Base-by-base conservation (phyloP, 2,329 filamentous ascomycete genomes). In the Ophiostoma himal-ulmi region DNA sequence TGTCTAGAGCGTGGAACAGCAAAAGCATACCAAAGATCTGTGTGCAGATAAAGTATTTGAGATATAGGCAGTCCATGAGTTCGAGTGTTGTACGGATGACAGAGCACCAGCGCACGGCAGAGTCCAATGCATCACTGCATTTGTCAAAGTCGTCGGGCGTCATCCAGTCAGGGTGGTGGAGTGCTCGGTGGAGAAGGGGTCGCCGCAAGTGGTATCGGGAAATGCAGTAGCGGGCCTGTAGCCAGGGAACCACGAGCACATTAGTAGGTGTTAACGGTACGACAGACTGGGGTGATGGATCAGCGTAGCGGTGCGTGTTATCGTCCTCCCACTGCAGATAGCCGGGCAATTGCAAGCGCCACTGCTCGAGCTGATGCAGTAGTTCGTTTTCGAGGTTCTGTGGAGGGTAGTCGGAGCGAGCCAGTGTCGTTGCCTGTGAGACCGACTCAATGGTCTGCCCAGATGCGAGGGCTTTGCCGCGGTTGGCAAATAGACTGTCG, bases 321-420 rank as follows among this genome's bases (percentile, higher is more conserved):
- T 68, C 68, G 67, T 70, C 70, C 10, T 72, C 67, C 74, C 74
- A 75, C 69, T 73, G 71, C 6, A 75, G 68, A 4, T 69, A 69
- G 5, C 66, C 44, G 0, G 84, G 84, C 17, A 86, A 81, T 69
- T 85, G 84, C 5, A 76, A 78, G 36, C 83, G 82, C 84, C 84
- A 86, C 75, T 85, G 83, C 74, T 85, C 83, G 22, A 86, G 80
- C 75, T 86, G 84, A 75, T 85, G 83, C 68, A 82, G 80, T 71
- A 86, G 81, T 75, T 86, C 84, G 41, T 80, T 77, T 30, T 83
- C 84, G 68, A 86, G 78, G 8, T 80, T 80, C 17, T 82, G 80
- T 7, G 81, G 81, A 3, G 83, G 83, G 73, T 82, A 79, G 72
- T 81, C 79, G 34, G 62, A 70, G 41, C 69, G 70, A 0, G 72